These are phyloP conservation scores for Gracilaria gracilis DNA, from an alignment of 23 red algal genomes.

Conservation along the genomic window DNA sequence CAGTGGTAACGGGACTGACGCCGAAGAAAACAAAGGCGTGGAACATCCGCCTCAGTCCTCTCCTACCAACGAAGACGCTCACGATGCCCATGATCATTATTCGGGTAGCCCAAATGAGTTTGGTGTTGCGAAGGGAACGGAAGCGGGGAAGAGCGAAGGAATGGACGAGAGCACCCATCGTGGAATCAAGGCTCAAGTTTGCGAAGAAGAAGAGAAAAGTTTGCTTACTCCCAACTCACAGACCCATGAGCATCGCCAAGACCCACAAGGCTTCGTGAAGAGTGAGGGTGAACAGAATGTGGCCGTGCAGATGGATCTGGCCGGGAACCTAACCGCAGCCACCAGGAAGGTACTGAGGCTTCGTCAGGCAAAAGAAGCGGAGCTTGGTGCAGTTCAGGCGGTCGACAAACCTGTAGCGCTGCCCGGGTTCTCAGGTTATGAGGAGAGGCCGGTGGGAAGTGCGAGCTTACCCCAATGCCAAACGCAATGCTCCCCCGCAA, in stretches of 20 bases:
- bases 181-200: neutral
- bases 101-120: neutral
- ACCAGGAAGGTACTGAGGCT: neutral
- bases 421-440: neutral
- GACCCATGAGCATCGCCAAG: neutral
- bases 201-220: neutral
- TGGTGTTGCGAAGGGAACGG: neutral
- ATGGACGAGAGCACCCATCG: neutral
- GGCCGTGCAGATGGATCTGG: neutral
- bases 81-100: neutral
- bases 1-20: neutral
- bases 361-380: neutral
- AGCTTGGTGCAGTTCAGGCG: neutral
- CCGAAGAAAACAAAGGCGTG: neutral
- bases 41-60: neutral
- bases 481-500: neutral
- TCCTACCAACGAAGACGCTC: neutral
- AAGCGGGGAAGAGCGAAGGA: neutral
- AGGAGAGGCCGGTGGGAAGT: neutral
- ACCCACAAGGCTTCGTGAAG: neutral
- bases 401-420: neutral
- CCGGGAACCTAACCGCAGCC: neutral
- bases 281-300: neutral
- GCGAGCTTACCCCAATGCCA: neutral
- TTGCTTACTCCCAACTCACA: neutral